Conservation (phyloP, 2,329 filamentous ascomycete genomes). For the Hypoxylon sp. region DNA sequence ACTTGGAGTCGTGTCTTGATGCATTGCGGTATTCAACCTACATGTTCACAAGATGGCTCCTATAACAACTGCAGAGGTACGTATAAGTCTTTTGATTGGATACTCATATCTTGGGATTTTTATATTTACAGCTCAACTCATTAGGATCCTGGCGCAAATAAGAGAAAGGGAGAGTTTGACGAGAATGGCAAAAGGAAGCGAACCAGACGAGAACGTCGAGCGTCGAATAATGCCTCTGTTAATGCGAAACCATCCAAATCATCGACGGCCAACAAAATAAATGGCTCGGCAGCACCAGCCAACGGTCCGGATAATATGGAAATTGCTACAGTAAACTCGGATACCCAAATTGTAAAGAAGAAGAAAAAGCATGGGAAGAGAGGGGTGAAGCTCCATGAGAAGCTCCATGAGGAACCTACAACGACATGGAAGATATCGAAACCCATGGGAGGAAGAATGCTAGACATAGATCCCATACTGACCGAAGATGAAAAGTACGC, state of each 20-base stretch:
- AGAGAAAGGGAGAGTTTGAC: constrained; percentile 57
- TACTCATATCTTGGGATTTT: constrained; percentile 31
- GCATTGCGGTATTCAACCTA: neutral
- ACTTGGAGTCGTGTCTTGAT: constrained; percentile 8
- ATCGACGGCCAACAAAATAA: constrained; percentile 19
- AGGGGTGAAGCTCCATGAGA: constrained; percentile 7
- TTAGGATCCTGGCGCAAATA: constrained; percentile 52
- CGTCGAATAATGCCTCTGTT: constrained; percentile 24
- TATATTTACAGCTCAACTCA: too few species aligned
- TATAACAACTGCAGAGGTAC: constrained; percentile 39
- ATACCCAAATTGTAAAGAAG: constrained; percentile 19
- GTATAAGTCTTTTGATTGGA: constrained; percentile 5
- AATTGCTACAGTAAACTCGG: constrained; percentile 9
- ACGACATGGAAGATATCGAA: constrained; percentile 66
- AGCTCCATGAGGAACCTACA: constrained; percentile 1
- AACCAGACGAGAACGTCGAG: constrained; percentile 47
- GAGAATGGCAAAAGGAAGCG: constrained; percentile 55
- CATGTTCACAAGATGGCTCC: constrained; percentile 44
- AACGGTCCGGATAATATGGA: constrained; percentile 8
- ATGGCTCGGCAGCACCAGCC: constrained; percentile 13
- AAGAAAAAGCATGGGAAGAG: constrained; percentile 31
- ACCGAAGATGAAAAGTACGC: constrained; percentile 68
- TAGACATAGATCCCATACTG: constrained; percentile 71
- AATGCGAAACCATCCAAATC: constrained; percentile 21
- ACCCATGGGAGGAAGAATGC: constrained; percentile 71